Base-by-base conservation (phyloP, 2,329 filamentous ascomycete species). In the Teratosphaeria nubilosa region DNA sequence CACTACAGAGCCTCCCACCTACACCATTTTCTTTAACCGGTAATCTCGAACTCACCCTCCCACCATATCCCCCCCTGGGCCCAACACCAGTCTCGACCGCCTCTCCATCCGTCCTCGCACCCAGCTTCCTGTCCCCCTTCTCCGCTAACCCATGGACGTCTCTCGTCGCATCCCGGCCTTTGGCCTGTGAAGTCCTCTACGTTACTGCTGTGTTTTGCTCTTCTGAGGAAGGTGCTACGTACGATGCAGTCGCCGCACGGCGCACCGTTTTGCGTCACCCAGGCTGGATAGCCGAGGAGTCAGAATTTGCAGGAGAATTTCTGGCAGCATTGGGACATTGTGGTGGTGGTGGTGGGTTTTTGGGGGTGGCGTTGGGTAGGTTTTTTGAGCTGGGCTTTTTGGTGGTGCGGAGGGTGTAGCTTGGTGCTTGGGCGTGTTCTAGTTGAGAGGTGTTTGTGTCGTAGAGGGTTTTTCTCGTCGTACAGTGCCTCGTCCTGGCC, bases 231-330 rank as follows among this genome's bases (percentile, higher is more conserved):
- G 51, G n/a, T 34, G 2, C n/a, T 1, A 59, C 61, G 3, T 59
- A 65, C 64, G 22, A 67, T 65, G 53, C 62, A 67, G 14, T 50
- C 53, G 6, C 56, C 59, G 53, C 64, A 66, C 51, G 64, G 62
- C 51, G 64, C 61, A 7, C 64, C 64, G 11, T 63, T 66, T 54
- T 66, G 63, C 48, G 55, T 56, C 14, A 56, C 55, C 55, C 59
- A 62, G 24, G 59, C 51, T 6, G 53, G 41, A 51, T 59, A 64
- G 6, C 59, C 61, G 13, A 60, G 37, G 13, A 41, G 25, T 25
- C 58, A 32, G 45, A 63, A 59, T 10, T 58, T 56, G 51, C 63
- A 64, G 22, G 61, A 54, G 51, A 64, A 64, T 51, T 57, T 59
- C 20, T 56, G 37, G 48, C 60, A 64, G 55, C 58, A 60, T 60